Evolutionary conservation across 1,139 yeast genomes (phyloP).

Genomic region (Kluyveromyces sp.): DNA sequence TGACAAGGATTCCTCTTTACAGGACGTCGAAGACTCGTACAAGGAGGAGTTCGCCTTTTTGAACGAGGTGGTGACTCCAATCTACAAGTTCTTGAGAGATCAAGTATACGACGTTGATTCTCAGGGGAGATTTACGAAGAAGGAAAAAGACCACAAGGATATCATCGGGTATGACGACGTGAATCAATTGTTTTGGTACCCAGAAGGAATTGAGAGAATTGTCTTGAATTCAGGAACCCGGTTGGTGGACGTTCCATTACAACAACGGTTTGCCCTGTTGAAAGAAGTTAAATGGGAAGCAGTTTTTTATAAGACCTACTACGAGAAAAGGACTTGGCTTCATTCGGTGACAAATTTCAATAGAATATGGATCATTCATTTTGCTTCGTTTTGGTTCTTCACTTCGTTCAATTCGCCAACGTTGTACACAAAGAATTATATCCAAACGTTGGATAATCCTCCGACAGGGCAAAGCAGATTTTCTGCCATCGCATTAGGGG

Average conservation of each 20-base stretch:
- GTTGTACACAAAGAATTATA: constrained; percentile 58
- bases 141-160: constrained; percentile 59
- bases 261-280: constrained; percentile 43
- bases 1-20: constrained; percentile 45
- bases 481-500: constrained; percentile 65
- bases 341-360: constrained; percentile 72
- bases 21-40: constrained; percentile 6
- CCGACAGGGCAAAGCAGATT: constrained; percentile 59
- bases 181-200: constrained; percentile 80
- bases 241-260: constrained; percentile 40
- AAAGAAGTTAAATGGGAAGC: constrained; percentile 54
- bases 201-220: constrained; percentile 51
- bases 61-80: constrained; percentile 66
- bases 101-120: constrained; percentile 42
- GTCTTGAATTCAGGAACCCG: constrained; percentile 37
- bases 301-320: constrained; percentile 64
- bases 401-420: constrained; percentile 74
- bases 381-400: constrained; percentile 74
- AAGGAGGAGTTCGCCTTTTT: constrained; percentile 40
- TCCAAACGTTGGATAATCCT: constrained; percentile 49
- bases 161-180: constrained; percentile 83
- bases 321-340: constrained; percentile 70
- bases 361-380: constrained; percentile 77
- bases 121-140: constrained; percentile 37
- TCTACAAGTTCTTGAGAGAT: constrained; percentile 54